Base-by-base conservation (phyloP, 2,329 filamentous ascomycete genomes). In the Thelonectria rubi region DNA sequence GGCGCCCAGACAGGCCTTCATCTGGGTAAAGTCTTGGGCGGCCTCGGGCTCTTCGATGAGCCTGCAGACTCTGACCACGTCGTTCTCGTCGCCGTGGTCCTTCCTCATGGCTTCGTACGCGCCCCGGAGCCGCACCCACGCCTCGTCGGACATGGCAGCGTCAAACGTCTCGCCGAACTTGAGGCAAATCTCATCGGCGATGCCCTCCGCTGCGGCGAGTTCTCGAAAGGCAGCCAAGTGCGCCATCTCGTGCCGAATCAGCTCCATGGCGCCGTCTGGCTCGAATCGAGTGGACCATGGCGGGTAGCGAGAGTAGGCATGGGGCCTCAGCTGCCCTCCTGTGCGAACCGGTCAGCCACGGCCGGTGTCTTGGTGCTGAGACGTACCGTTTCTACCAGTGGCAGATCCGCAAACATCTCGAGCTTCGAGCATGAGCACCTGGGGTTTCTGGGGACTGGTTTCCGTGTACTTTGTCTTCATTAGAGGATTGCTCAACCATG, bases 91-190 rank as follows among this genome's bases (percentile, higher is more conserved):
- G 24, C 59, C 59, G 26, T 62, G 59, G 26, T 62, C 59, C 11
- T 45, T 58, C 40, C 58, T 58, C 59, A 62, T 58, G 40, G 20
- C n/a, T 17, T 58, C 53, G 17, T 62, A 62, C 2, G 40, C 26
- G 8, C 49, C 49, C 34, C 34, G 58, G 18, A 62, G 45, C 24
- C 59, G 24, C 17, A 15, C 17, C 59, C 59, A 62, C 6, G 59
- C 59, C 37, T 62, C 59, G 5, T 62, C 59, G 12, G 59, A 48
- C 59, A 62, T 62, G 24, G 59, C 59, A 3, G 59, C 59, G 30
- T 62, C 59, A 32, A 62, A 62, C 4, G 54, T 62, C n/a, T 62
- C 54, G 5, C 59, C 59, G 39, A 54, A 45, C 49, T 62, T 62
- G 54, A 62, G 54, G 37, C 59, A 58, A 11, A 58, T 47, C 49